Evolutionary conservation across 257 asterid species (phyloP), one percentile per base, ranked within the genome.

Genomic region (Solanum rostratum): DNA sequence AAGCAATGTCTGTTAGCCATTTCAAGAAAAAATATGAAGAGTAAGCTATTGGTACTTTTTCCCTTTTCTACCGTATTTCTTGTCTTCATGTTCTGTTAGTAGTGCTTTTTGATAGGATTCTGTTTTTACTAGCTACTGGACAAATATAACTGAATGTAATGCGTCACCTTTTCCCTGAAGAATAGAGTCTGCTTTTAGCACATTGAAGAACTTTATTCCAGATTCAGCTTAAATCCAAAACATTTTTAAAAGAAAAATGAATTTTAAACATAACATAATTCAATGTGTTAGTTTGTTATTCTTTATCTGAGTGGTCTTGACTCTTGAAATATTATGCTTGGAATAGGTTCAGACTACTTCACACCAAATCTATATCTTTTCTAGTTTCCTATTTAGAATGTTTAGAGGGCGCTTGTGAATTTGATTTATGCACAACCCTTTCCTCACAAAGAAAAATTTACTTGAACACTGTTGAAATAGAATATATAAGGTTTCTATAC

Each of bases 11-110:
- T 66, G 93, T 95, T 83, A 39, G 63, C 76, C 98, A 94, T 88
- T 97, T 97, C 89, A 97, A 97, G 97, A 97, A 94, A 88, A 94
- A 92, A 95, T 97, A 95, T 83, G 98, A 97, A 87, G 98, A 97
- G 99, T 97, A 91, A 91, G 96, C 78, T 73, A 84, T 86, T 65
- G 81, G 15, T 49, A 76, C 14, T 24, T 76, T 46, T 49, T 29
- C 33, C 57, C 80, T 14, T 49, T 66, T 18, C 76, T 45, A 14
- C 59, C 14, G 59, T 3, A 60, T 11, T 6, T 27, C 24, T 37
- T 1, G 7, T 46, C 24, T 24, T 74, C 9, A 15, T 14, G 81
- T 74, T 74, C 60, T 74, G 41, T 57, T 22, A 7, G 81, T 49
- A 49, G 60, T 49, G 62, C 43, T 15, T 76, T 49, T 50, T 24